A percentile compares a stretch with the other conserved stretches of the same genome.
phyloP scores from a whole-genome alignment of 805 yeast genomes.

The Metschnikowia drakensbergensis region DNA sequence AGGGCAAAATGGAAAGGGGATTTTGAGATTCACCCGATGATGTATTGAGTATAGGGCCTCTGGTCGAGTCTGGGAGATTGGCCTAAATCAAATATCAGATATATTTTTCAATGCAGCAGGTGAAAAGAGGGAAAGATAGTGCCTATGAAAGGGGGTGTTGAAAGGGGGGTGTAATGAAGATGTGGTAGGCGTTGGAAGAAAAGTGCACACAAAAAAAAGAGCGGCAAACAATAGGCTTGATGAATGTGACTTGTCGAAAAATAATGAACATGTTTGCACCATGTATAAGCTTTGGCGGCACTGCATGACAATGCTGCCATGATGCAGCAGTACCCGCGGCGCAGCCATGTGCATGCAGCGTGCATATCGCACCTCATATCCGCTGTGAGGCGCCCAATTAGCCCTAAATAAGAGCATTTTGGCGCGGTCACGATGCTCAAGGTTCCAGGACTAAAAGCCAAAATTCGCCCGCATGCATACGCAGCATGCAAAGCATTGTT shows the following conservation, averaged over 20 bases:
- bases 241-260: constrained; percentile 2
- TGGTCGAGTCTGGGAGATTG: background rate
- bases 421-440: constrained; percentile 1
- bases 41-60: background rate
- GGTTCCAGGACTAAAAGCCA: constrained; percentile 4
- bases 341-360: background rate
- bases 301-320: constrained; percentile 5
- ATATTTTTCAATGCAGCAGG: background rate
- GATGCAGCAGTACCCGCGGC: constrained; percentile 6
- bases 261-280: constrained; percentile 6
- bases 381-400: background rate
- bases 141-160: too few relatives aligned
- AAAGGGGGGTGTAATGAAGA: background rate
- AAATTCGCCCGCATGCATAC: constrained; percentile 3
- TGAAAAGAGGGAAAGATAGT: background rate
- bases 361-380: constrained; percentile 2
- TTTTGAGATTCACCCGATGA: background rate
- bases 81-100: background rate
- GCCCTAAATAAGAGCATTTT: background rate
- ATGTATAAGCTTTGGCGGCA: constrained; percentile 5
- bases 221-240: constrained; percentile 4
- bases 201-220: constrained; percentile 3
- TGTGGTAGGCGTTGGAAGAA: background rate
- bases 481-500: constrained; percentile 4
- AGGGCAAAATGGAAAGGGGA: background rate